These are phyloP conservation scores for Jaltomata sinuosa DNA, from an alignment of 257 asterid genomes.

Conservation along the genomic window DNA sequence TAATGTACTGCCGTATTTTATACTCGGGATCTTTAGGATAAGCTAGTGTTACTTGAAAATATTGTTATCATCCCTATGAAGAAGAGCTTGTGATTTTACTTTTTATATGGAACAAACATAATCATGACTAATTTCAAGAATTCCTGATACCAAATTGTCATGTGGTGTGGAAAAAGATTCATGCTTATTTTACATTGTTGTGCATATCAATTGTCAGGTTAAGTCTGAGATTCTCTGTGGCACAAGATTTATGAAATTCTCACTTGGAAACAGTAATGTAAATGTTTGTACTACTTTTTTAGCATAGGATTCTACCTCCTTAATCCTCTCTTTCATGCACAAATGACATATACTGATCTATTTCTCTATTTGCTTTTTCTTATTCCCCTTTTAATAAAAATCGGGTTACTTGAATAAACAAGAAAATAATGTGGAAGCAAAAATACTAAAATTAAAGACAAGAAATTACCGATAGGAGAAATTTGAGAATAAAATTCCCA, in stretches of 20 bases:
- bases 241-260: neutral
- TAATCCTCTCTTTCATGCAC: neutral
- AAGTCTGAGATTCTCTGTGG: neutral
- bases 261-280: neutral
- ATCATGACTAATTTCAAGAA: neutral
- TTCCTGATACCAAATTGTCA: neutral
- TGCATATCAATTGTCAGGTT: neutral
- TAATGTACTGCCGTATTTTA: neutral
- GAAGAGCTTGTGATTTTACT: neutral
- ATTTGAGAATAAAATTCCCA: too few species aligned
- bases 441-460: too few species aligned
- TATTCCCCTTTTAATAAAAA: neutral
- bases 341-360: neutral
- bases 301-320: neutral
- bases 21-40: neutral
- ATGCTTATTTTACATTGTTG: neutral
- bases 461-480: too few species aligned
- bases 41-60: neutral
- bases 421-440: too few species aligned
- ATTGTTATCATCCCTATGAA: neutral
- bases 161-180: neutral
- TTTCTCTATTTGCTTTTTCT: neutral
- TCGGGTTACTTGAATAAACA: too few species aligned
- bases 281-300: neutral
- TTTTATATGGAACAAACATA: neutral